A percentile compares a stretch with the other conserved stretches of the same genome.
Evolutionary conservation across 352 stramenopile species (phyloP).

Genomic region (Globisporangium splendens): DNA sequence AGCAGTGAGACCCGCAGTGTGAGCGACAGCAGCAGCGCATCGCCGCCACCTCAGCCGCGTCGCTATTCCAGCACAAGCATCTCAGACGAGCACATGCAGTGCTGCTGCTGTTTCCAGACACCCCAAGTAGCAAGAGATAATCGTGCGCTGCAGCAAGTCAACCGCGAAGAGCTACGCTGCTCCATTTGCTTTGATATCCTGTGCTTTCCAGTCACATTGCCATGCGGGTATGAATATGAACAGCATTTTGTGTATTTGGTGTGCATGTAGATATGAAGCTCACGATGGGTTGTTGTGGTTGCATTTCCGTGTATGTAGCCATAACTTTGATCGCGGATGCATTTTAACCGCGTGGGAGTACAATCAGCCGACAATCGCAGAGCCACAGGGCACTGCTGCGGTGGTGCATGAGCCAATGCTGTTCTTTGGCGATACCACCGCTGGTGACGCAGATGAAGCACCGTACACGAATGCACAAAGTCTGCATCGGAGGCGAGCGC

Average conservation of each 20-base stretch:
- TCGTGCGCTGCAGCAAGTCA: slow-evolving; percentile 11
- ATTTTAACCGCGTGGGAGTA: slow-evolving; percentile 64
- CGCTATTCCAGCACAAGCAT: neutral
- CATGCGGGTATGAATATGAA: slow-evolving; percentile 47
- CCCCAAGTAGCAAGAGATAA: neutral
- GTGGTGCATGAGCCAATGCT: too few relatives aligned
- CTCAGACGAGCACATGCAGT: neutral
- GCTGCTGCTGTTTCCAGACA: neutral
- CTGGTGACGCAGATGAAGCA: neutral
- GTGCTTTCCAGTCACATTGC: slow-evolving; percentile 66
- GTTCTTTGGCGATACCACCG: neutral
- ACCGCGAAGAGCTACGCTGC: slow-evolving; percentile 50
- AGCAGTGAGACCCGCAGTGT: too few relatives aligned
- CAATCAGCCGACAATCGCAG: slow-evolving; percentile 8
- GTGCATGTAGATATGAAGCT: neutral
- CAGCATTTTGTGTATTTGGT: too few relatives aligned
- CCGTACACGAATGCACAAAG: too few relatives aligned
- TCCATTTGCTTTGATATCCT: slow-evolving; percentile 81
- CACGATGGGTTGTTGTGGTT: neutral
- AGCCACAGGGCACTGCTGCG: neutral
- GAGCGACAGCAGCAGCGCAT: too few relatives aligned
- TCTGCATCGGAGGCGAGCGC: slow-evolving; percentile 6
- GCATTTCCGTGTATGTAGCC: slow-evolving; percentile 33
- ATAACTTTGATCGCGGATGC: slow-evolving; percentile 82
- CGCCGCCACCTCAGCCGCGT: neutral